Conservation (phyloP, 2,329 filamentous ascomycete genomes). For the Trichoderma pleuroti region DNA sequence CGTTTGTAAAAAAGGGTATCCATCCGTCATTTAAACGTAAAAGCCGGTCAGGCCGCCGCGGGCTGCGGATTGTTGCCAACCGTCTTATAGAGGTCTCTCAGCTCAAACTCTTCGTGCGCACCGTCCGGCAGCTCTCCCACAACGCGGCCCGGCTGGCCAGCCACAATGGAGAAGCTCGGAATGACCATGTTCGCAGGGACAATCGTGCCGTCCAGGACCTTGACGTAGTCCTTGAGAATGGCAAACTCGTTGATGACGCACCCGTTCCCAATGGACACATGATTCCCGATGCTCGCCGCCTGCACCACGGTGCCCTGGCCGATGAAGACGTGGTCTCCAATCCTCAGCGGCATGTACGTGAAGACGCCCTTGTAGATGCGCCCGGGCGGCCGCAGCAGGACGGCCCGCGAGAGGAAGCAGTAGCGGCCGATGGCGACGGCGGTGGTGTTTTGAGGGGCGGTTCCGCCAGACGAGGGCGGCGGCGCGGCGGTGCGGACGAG, state of each 20-base stretch:
- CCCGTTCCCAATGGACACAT: constrained; percentile 78
- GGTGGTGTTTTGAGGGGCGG: constrained; percentile 50
- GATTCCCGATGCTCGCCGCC: constrained; percentile 76
- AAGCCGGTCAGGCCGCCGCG: constrained; percentile 26
- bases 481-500: constrained; percentile 59
- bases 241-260: constrained; percentile 80
- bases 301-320: constrained; percentile 73
- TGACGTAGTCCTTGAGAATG: constrained; percentile 90
- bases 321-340: constrained; percentile 92
- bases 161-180: constrained; percentile 89
- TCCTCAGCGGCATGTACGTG: constrained; percentile 83
- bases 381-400: constrained; percentile 76
- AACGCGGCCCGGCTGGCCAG: constrained; percentile 72
- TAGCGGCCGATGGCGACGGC: constrained; percentile 88
- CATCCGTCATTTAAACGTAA: not conserved
- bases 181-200: constrained; percentile 88
- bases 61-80: constrained; percentile 55
- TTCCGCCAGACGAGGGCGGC: constrained; percentile 30
- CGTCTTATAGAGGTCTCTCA: constrained; percentile 61
- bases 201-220: constrained; percentile 78
- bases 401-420: constrained; percentile 78
- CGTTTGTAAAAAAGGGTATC: not conserved
- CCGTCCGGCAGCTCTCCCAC: constrained; percentile 78
- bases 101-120: constrained; percentile 60
- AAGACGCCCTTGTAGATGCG: constrained; percentile 75